Evolutionary conservation across 306 rosid species (phyloP), one percentile per base, ranked within the genome.

Genomic region (Quercus robur): DNA sequence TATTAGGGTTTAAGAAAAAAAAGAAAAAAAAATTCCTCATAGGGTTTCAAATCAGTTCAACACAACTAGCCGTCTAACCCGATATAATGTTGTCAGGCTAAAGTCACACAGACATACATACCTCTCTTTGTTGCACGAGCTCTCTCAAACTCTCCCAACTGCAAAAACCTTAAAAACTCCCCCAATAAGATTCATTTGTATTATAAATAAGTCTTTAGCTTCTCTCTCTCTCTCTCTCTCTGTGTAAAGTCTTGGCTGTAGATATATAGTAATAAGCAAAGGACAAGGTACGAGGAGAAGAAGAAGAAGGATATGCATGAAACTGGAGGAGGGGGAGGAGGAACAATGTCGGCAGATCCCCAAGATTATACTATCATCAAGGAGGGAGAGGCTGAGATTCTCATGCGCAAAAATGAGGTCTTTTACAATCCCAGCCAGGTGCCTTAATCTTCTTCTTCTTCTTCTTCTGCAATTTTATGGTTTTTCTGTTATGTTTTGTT

Each of bases 371-470:
- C 85, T 19, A 84, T 95, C 76, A 84, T 93, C 69, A 95, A 95
- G 88, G 99, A 95, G 82, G 99, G 99, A 28, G 98, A 95, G 88
- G 99, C 98, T 75, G 99, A 95, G 85, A 95, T 95, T 93, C 97
- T 95, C 18, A 95, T 95, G 98, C 94, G 88, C 5, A 90, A 95
- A 49, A 95, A 95, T 82, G 89, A 90, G 89, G 99, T 95, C 78
- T 95, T 95, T 56, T 95, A 84, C 75, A 95, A 94, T 58, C 93
- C 90, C 77, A 84, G 95, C 78, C 99, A 94, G 99, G 99, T 93
- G n/a, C 84, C 33, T 70, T 80, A 76, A 58, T 75, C 77, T 69
- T 49, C 15, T 49, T 49, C 3, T 49, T 49, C 3, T 44, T 44
- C 15, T 49, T 49, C 1, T 46, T 46, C 14, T 13, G 4, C 0